phyloP scores from a whole-genome alignment of 257 asterid genomes.

The Eustoma russellianum region DNA sequence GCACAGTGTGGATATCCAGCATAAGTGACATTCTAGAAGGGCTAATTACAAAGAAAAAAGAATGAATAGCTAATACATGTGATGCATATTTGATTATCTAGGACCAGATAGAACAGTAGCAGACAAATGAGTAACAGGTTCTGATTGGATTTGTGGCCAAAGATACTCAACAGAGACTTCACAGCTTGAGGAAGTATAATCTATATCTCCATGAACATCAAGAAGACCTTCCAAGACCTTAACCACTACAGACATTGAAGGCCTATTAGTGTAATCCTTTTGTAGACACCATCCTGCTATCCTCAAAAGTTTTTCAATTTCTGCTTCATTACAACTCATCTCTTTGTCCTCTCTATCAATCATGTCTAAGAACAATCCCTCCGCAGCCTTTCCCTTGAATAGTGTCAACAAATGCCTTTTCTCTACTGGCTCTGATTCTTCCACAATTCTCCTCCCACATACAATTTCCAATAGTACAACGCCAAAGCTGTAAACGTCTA shows the following conservation, averaged over 20 bases:
- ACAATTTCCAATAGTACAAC: constrained; percentile 18
- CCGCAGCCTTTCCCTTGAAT: constrained; percentile 20
- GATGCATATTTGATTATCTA: neutral
- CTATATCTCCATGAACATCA: constrained; percentile 3
- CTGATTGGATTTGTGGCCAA: neutral
- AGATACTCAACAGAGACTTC: neutral
- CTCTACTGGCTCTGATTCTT: constrained; percentile 12
- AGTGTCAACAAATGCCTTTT: constrained; percentile 9
- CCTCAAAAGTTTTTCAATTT: constrained; percentile 10
- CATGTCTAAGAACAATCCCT: constrained; percentile 14
- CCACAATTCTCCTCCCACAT: constrained; percentile 16
- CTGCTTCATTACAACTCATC: constrained; percentile 12
- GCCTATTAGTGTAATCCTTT: constrained; percentile 11
- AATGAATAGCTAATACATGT: no score
- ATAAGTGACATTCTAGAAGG: no score
- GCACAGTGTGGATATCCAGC: no score
- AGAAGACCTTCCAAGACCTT: constrained; percentile 7
- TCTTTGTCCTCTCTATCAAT: constrained; percentile 15
- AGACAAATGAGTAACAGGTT: neutral
- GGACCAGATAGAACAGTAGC: neutral
- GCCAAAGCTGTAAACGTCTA: constrained; percentile 25
- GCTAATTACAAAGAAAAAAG: no score
- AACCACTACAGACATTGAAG: constrained; percentile 12
- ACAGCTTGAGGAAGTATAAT: neutral
- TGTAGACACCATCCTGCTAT: constrained; percentile 22